Conservation (phyloP, 176 grass and related monocot genomes). For the Oryza coarctata region DNA sequence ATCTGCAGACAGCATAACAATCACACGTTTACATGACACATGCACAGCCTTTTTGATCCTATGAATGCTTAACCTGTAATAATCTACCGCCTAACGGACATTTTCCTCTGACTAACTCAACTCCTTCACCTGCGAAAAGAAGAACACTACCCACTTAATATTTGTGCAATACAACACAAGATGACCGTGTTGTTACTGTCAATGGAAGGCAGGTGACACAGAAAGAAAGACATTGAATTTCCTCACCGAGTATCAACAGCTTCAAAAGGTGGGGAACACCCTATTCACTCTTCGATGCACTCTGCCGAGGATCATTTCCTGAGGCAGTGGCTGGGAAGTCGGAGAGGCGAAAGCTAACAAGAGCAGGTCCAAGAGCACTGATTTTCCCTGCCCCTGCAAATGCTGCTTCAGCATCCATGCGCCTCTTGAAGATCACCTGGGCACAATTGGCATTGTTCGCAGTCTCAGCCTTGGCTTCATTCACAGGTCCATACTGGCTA, state of each 20-base stretch:
- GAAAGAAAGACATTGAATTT: background rate
- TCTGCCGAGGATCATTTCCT: background rate
- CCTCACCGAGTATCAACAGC: conserved; percentile 14
- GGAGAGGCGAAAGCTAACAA: conserved; percentile 57
- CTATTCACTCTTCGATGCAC: conserved; percentile 28
- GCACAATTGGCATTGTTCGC: conserved; percentile 40
- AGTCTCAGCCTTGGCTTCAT: conserved; percentile 50
- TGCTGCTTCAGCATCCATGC: conserved; percentile 60
- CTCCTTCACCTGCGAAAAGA: conserved; percentile 20
- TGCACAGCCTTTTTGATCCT: conserved; percentile 20
- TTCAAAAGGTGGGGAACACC: background rate
- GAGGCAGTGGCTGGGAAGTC: conserved; percentile 42
- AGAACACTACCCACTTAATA: background rate
- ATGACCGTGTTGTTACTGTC: background rate
- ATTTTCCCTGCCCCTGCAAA: conserved; percentile 61
- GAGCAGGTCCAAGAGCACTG: conserved; percentile 46
- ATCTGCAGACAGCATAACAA: conserved; percentile 19
- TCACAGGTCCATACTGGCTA: conserved; percentile 65
- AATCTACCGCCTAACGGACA: conserved; percentile 18
- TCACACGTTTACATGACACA: conserved; percentile 9
- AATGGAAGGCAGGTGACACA: background rate
- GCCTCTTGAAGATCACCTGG: conserved; percentile 63
- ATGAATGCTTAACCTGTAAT: conserved; percentile 38
- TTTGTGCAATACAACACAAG: background rate
- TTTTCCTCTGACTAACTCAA: background rate